These are phyloP conservation scores for Backusella morwellensis DNA, from an alignment of 192 early-diverging fungal species.

Conservation along the genomic window DNA sequence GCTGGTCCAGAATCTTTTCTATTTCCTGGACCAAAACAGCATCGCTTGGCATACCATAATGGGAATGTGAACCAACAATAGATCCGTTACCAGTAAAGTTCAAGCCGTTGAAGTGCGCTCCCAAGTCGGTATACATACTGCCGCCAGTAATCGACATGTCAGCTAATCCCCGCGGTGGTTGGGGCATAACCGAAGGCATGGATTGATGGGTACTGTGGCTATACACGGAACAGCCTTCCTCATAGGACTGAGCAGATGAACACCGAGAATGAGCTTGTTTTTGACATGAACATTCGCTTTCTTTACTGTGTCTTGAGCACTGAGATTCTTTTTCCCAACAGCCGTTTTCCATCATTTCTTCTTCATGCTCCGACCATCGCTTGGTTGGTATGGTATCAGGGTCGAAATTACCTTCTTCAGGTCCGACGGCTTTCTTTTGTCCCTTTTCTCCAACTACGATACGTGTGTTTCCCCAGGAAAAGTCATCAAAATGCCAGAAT, in stretches of 20 bases:
- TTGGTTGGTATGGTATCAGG: conserved; percentile 61
- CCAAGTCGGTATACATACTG: conserved; percentile 11
- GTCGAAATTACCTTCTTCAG: conserved; percentile 64
- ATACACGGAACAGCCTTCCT: not conserved
- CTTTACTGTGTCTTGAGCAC: conserved; percentile 5
- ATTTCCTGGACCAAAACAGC: conserved; percentile 74
- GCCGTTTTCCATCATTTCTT: conserved; percentile 36
- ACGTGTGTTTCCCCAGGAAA: conserved; percentile 97
- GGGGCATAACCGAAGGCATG: not conserved
- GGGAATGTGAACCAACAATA: not conserved
- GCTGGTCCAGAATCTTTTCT: conserved; percentile 61
- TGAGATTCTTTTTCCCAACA: not conserved
- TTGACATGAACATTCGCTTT: conserved; percentile 10
- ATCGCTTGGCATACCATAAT: conserved; percentile 59
- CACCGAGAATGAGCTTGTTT: conserved; percentile 3
- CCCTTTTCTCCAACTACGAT: conserved; percentile 68
- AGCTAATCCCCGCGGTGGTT: not conserved
- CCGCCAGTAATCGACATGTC: not conserved
- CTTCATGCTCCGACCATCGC: conserved; percentile 70
- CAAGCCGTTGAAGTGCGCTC: not conserved
- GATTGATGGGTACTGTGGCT: not conserved
- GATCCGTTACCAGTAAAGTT: conserved; percentile 1
- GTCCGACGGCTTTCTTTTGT: conserved; percentile 9
- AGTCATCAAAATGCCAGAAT: conserved; percentile 99
- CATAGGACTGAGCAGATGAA: not conserved